These are phyloP conservation scores for Pseudoneurospora amorphoporcata DNA, from an alignment of 495 filamentous ascomycete species.

Conservation along the genomic window DNA sequence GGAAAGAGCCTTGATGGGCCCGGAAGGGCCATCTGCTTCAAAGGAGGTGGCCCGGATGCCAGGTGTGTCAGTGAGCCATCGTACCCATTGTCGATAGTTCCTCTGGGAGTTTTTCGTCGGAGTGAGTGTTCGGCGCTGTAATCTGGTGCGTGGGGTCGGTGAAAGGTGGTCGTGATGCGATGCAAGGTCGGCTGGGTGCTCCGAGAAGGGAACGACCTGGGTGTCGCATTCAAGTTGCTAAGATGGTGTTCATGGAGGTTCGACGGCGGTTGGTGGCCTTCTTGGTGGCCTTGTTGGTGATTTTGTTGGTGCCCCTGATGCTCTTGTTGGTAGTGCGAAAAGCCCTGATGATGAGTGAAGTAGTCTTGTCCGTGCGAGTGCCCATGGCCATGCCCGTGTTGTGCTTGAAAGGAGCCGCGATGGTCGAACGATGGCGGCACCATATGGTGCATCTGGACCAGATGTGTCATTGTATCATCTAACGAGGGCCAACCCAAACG, in stretches of 20 bases:
- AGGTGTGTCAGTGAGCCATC: slow-evolving; percentile 76
- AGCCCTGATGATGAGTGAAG: slow-evolving; percentile 16
- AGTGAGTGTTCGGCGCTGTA: slow-evolving; percentile 61
- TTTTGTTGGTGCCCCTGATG: neutral
- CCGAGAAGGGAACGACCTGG: slow-evolving; percentile 30
- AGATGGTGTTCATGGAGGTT: slow-evolving; percentile 9
- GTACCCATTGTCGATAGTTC: slow-evolving; percentile 86
- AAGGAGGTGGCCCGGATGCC: slow-evolving; percentile 61
- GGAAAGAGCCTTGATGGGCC: slow-evolving; percentile 31
- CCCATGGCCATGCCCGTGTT: neutral
- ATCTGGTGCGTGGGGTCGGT: slow-evolving; percentile 27
- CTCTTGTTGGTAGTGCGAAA: slow-evolving; percentile 9
- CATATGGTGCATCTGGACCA: slow-evolving; percentile 39
- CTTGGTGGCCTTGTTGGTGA: neutral
- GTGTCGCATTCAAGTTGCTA: slow-evolving; percentile 14
- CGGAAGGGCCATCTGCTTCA: slow-evolving; percentile 81
- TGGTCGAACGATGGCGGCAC: slow-evolving; percentile 34
- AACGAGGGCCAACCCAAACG: neutral
- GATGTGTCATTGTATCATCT: slow-evolving; percentile 12
- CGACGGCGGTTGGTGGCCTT: slow-evolving; percentile 7
- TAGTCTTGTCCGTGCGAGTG: slow-evolving; percentile 19
- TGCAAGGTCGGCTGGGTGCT: slow-evolving; percentile 26
- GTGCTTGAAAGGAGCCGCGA: slow-evolving; percentile 17
- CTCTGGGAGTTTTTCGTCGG: slow-evolving; percentile 86
- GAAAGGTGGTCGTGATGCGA: slow-evolving; percentile 20